phyloP scores from a whole-genome alignment of 805 yeast species.

The Ogataea nitratoaversa region DNA sequence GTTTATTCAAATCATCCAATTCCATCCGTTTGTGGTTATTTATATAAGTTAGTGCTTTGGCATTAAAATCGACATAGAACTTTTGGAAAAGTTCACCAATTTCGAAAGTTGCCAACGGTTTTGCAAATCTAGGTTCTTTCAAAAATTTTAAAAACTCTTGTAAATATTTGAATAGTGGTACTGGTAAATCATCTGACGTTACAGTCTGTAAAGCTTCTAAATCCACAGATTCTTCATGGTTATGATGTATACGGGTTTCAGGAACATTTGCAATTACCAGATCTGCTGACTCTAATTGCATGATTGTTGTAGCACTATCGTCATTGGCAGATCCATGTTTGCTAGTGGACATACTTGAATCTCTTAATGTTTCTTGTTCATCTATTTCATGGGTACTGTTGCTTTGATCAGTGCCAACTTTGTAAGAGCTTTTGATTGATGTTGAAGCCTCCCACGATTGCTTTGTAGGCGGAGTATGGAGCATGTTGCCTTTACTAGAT shows the following conservation, averaged over 20 bases:
- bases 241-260: not conserved
- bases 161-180: slow-evolving; percentile 19
- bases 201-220: slow-evolving; percentile 16
- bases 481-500: too few relatives aligned
- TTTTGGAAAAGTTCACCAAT: slow-evolving; percentile 32
- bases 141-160: slow-evolving; percentile 28
- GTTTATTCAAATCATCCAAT: slow-evolving; percentile 18
- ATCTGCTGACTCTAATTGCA: not conserved
- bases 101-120: slow-evolving; percentile 32
- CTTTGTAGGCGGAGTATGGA: slow-evolving; percentile 33
- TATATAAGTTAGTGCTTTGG: slow-evolving; percentile 15
- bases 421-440: slow-evolving; percentile 23
- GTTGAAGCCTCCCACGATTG: slow-evolving; percentile 25
- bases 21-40: slow-evolving; percentile 20
- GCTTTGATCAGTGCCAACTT: slow-evolving; percentile 2
- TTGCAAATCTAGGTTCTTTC: slow-evolving; percentile 33
- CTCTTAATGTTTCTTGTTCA: slow-evolving; percentile 2
- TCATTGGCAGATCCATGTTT: not conserved
- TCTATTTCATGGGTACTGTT: not conserved
- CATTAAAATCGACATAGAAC: slow-evolving; percentile 29
- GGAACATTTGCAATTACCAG: not conserved
- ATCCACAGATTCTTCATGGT: not conserved
- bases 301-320: not conserved
- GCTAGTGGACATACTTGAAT: not conserved
- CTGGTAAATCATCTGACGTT: slow-evolving; percentile 25